phyloP scores from a whole-genome alignment of 2,329 filamentous ascomycete species.

The Rhynchosporium agropyri region DNA sequence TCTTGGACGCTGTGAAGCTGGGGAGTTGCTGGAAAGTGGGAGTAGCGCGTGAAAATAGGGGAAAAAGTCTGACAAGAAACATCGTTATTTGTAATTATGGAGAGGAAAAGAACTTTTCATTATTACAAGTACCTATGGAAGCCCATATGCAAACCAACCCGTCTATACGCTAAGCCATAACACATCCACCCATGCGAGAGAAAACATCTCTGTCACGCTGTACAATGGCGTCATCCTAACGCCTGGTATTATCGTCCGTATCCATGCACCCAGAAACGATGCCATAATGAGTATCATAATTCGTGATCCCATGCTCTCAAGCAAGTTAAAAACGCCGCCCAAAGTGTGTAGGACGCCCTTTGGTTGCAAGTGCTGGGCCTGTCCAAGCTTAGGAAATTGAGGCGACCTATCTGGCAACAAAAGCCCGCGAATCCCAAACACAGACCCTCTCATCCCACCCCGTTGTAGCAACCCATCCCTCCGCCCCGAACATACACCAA shows the following conservation, averaged over 20 bases:
- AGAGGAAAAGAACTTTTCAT: not conserved
- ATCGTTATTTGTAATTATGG: not conserved
- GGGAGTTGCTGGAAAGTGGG: not conserved
- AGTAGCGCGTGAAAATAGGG: not conserved
- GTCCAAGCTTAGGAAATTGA: not conserved
- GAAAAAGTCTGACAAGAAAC: slow-evolving; percentile 3
- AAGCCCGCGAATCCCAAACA: slow-evolving; percentile 83
- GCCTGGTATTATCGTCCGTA: slow-evolving; percentile 15
- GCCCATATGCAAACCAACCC: not conserved
- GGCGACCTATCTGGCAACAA: slow-evolving; percentile 50
- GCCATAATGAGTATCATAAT: not conserved
- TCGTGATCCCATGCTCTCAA: not conserved
- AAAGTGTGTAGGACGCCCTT: not conserved
- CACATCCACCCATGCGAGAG: slow-evolving; percentile 1
- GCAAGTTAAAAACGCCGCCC: not conserved
- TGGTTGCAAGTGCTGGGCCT: not conserved
- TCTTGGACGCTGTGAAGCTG: not conserved
- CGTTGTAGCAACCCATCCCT: slow-evolving; percentile 92
- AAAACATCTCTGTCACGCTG: not conserved
- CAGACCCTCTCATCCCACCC: slow-evolving; percentile 93
- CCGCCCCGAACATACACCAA: slow-evolving; percentile 95
- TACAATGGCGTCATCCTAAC: slow-evolving; percentile 10
- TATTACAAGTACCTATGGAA: not conserved
- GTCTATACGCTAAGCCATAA: not conserved
- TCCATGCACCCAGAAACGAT: slow-evolving; percentile 4